Conservation (phyloP, 169 alveolate species). For the Besnoitia besnoiti region DNA sequence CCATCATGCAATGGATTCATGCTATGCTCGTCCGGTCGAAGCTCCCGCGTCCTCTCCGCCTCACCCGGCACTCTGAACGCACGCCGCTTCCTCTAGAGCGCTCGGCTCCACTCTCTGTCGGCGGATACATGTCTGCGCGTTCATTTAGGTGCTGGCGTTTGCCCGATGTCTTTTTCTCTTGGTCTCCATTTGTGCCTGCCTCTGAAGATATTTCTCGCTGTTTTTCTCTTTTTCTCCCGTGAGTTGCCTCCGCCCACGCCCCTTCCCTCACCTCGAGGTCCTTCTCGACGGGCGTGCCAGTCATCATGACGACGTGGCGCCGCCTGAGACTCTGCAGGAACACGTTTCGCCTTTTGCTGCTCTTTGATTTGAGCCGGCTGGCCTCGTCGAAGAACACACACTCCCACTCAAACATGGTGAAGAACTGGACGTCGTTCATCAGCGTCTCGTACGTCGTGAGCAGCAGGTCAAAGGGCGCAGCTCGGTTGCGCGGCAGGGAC, state of each 20-base stretch:
- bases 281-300: slow-evolving; percentile 38
- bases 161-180: no score
- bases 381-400: slow-evolving; percentile 28
- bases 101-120: no score
- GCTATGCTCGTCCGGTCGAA: no score
- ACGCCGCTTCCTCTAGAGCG: no score
- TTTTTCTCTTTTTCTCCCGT: no score
- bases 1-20: no score
- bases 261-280: neutral
- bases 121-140: no score
- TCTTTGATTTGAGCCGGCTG: neutral
- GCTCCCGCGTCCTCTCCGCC: no score
- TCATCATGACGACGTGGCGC: neutral
- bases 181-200: no score
- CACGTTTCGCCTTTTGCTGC: neutral
- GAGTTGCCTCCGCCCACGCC: no score
- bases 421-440: neutral
- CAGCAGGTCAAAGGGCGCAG: slow-evolving; percentile 32
- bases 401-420: neutral
- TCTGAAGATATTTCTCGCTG: no score
- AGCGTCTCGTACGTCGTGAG: slow-evolving; percentile 32
- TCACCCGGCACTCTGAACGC: no score
- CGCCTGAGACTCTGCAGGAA: neutral
- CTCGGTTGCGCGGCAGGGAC: neutral
- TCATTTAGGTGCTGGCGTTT: neutral